Conservation (phyloP, 2,329 filamentous ascomycete species). For the Hymenoscyphus infarciens region DNA sequence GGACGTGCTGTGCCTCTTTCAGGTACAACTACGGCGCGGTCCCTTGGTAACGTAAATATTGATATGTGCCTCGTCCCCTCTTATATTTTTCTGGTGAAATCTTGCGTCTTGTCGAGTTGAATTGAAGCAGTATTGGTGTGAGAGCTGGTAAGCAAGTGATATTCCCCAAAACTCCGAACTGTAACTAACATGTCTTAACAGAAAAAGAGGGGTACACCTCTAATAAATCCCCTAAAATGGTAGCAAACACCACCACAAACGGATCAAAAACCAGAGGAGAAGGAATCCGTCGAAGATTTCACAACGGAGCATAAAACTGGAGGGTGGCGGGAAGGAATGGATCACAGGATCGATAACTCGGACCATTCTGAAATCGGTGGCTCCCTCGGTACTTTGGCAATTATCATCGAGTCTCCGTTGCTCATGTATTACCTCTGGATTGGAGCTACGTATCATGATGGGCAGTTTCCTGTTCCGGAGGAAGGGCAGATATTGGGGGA, state of each 20-base stretch:
- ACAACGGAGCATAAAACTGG: constrained; percentile 36
- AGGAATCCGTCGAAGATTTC: neutral
- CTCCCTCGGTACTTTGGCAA: constrained; percentile 68
- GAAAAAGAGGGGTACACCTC: no score
- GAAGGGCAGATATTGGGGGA: constrained; percentile 64
- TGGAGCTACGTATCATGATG: constrained; percentile 87
- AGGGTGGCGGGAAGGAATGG: constrained; percentile 56
- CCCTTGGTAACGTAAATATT: no score
- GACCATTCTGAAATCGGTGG: constrained; percentile 82
- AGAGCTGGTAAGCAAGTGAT: no score
- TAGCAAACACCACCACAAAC: neutral
- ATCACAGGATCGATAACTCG: constrained; percentile 61
- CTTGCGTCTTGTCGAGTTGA: no score
- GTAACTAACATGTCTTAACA: no score
- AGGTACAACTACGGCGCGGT: no score
- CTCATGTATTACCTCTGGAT: constrained; percentile 99
- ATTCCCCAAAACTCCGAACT: no score
- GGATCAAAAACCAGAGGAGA: neutral
- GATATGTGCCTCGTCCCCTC: no score
- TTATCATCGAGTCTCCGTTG: constrained; percentile 91
- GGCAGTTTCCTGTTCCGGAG: constrained; percentile 67
- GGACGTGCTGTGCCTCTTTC: no score
- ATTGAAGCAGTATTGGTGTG: no score
- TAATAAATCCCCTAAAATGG: neutral
- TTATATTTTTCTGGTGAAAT: no score